Base-by-base conservation (phyloP, 208 protist species). In the Strigomonas galati region DNA sequence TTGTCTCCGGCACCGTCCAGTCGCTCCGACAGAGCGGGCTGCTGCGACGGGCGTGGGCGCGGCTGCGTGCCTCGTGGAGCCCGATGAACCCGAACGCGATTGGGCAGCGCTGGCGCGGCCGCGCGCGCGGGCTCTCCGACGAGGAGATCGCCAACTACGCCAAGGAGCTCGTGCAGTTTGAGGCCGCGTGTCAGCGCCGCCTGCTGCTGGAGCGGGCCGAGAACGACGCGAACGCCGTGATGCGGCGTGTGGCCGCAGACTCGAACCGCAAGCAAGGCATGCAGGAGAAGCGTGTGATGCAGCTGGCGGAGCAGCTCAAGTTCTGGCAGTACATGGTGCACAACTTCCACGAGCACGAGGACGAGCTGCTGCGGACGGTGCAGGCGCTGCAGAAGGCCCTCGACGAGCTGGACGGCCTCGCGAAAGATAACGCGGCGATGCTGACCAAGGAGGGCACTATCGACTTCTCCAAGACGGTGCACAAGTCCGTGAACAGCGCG, bases 291-390 rank as follows among this genome's bases (percentile, higher is more conserved):
- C 84, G 85, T 53, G 82, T 95, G 53, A 63, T 76, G 52, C 87
- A 95, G 71, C 78, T 95, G 17, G 76, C 74, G 44, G 90, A 95
- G 73, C 90, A 95, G 78, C 78, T 95, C 31, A 95, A 95, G 63
- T 95, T 95, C 52, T 95, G 90, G 87, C 90, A 95, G 71, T 95
- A 95, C 74, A 93, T 95, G 87, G 90, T 95, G 24, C 90, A 93
- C 66, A 93, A 95, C 78, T 95, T 95, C 62, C 90, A 95, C 72
- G 90, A 95, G 67, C 90, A 95, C 69, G 87, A 95, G 76, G 87
- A 93, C 55, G 78, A 95, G 72, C 73, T 95, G 65, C 53, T 82
- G 62, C 81, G 82, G 28, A 89, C 89, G 15, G 87, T 92, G 26
- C 70, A 69, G 27, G 82, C 89, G 72, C 74, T 95, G 53, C 79